Base-by-base conservation (phyloP, 495 filamentous ascomycete genomes). In the Beverwykella pulmonaria region DNA sequence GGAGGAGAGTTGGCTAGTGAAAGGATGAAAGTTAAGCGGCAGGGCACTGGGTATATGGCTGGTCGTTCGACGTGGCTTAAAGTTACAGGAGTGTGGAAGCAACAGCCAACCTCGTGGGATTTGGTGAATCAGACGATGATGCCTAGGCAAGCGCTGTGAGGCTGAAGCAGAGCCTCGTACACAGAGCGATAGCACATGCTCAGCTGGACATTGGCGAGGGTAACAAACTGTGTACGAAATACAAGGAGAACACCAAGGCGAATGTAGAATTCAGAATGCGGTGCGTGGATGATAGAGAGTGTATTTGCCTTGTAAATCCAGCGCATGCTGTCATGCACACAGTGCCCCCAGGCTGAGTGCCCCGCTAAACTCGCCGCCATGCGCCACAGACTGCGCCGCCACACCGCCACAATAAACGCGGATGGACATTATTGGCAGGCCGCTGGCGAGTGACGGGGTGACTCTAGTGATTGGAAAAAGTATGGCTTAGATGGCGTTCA, bases 91-190 rank as follows among this genome's bases (percentile, higher is more conserved):
- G n/a, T n/a, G n/a, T n/a, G n/a, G n/a, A n/a, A 57, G 53, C 3
- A 20, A 47, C 10, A 19, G 29, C 6, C 25, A n/a, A 25, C 17
- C 30, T 32, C 30, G 20, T 8, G 26, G 5, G 9, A 46, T 12
- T 23, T 27, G n/a, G 32, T 46, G 32, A 25, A 46, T 22, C 46
- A 60, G 57, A 17, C 22, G n/a, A 30, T 27, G 57, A 17, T 48
- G 41, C 41, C 39, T 60, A n/a, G 23, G 27, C 25, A 4, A 19
- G 26, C 17, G 30, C 61, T 10, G 39, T n/a, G 15, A 55, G 61
- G 61, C 61, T 63, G 61, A 63, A 63, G 49, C 61, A 56, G 23
- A 29, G 59, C 46, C 59, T 53, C 30, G 46, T 25, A 23, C 22
- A 34, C 26, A 49, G 1, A 8, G 60, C 34, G 22, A 53, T 20